Evolutionary conservation across 768 basidiomycete genomes (phyloP), one percentile per base, ranked within the genome.

Genomic region (Psilocybe azurescens): DNA sequence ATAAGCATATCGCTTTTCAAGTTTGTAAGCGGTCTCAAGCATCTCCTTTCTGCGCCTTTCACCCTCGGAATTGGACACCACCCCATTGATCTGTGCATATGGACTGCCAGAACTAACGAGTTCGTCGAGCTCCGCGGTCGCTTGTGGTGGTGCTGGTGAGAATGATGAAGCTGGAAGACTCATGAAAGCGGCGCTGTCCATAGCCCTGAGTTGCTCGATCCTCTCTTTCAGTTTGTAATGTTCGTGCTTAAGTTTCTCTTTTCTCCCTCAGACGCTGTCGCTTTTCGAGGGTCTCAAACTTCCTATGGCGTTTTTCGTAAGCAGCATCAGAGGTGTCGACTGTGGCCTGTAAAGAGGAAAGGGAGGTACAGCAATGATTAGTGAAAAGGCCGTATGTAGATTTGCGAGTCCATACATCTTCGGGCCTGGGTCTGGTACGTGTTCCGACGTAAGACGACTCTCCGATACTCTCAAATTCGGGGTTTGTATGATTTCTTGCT

Each of bases 191-290:
- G 83, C 74, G 52, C 82, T 74, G 61, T 93, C 91, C 87, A 95
- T 90, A 29, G 79, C 81, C 58, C 82, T 84, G 59, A 95, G 81
- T 69, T 95, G 90, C 55, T 95, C 93, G 62, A 95, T 90, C 38
- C 94, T 87, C 70, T 94, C 90, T 73, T 91, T 90, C 69, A 97
- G 86, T 72, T 94, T 94, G 78, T 95, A 94, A 67, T 94, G 93
- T 70, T 95, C 94, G 66, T 94, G 90, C 74, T 91, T 90, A 58
- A 96, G 84, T 72, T 94, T 94, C 75, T 97, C 94, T 75, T 75
- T 94, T 94, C 76, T 96, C 94, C 58, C 94, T 86, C 36, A 92
- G 78, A 3, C 94, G 89, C 70, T 89, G 87, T 7, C 93, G 86
- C 72, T 93, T 93, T 75, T 96, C 95, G 61, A 92, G 90, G 13